A percentile compares a stretch with the other conserved stretches of the same genome.
Conservation (phyloP, 2,329 filamentous ascomycete genomes). For the Stachybotrys elegans region DNA sequence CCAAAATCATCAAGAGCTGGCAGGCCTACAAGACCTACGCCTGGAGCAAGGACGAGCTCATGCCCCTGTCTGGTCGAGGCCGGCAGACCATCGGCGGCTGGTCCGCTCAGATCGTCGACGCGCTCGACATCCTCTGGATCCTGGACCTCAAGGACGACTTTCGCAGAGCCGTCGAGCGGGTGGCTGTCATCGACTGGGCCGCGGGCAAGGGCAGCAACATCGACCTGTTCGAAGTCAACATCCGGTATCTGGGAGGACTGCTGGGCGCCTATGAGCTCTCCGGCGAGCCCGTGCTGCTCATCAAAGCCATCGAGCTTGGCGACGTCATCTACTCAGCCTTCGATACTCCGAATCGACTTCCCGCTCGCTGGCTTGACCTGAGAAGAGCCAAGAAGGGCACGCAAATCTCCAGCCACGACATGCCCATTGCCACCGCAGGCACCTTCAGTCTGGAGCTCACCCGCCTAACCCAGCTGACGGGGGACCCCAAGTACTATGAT, state of each 20-base stretch:
- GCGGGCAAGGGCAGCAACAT: constrained; percentile 40
- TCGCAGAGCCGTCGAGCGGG: constrained; percentile 38
- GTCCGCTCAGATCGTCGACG: constrained; percentile 55
- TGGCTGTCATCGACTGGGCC: constrained; percentile 51
- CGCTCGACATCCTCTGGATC: constrained; percentile 55
- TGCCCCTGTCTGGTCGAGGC: constrained; percentile 41
- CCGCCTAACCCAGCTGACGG: constrained; percentile 67
- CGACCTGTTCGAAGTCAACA: constrained; percentile 60
- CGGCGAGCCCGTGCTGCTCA: constrained; percentile 37
- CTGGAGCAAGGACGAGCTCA: constrained; percentile 53
- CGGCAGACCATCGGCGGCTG: constrained; percentile 48
- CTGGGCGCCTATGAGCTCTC: constrained; percentile 49
- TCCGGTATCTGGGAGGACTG: constrained; percentile 48
- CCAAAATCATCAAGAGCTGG: constrained; percentile 42
- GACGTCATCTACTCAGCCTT: constrained; percentile 49
- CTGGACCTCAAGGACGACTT: constrained; percentile 56
- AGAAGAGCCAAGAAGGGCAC: constrained; percentile 30
- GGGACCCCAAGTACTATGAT: constrained; percentile 69
- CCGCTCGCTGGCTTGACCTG: constrained; percentile 41
- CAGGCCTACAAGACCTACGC: constrained; percentile 48
- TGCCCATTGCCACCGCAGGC: constrained; percentile 46
- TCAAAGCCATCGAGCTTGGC: constrained; percentile 47
- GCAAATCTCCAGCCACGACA: constrained; percentile 28
- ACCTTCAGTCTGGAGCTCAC: constrained; percentile 72
- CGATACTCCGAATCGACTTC: constrained; percentile 50